Conservation (phyloP, 1,139 yeast genomes). For the Saccharomyces hybrid region DNA sequence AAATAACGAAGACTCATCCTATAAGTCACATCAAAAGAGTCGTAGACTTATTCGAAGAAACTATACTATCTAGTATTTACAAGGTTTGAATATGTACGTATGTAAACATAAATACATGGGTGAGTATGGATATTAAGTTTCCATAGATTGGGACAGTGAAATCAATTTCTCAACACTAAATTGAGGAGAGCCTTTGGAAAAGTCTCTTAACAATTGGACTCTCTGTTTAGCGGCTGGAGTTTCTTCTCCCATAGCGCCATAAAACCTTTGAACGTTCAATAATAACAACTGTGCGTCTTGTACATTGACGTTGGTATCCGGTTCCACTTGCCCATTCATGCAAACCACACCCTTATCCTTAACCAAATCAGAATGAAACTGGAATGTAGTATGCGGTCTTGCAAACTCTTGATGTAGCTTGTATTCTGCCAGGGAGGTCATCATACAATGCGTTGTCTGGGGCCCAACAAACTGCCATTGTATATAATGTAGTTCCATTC, state of each 20-base stretch:
- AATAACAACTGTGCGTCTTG: slow-evolving; percentile 70
- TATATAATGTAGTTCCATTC: slow-evolving; percentile 74
- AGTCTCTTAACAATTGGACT: slow-evolving; percentile 50
- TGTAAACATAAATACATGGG: not conserved
- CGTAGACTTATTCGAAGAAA: not conserved
- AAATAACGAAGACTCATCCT: not conserved
- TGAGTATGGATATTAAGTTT: slow-evolving; percentile 30
- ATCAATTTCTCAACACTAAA: slow-evolving; percentile 64
- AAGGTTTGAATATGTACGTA: not conserved
- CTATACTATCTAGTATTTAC: not conserved
- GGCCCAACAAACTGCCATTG: slow-evolving; percentile 94
- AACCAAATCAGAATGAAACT: slow-evolving; percentile 75
- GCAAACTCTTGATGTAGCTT: slow-evolving; percentile 88
- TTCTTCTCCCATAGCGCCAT: slow-evolving; percentile 54
- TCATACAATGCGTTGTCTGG: slow-evolving; percentile 76
- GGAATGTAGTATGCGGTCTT: slow-evolving; percentile 86
- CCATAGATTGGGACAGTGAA: slow-evolving; percentile 65
- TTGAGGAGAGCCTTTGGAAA: slow-evolving; percentile 56
- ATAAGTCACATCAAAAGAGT: not conserved
- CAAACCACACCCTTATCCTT: slow-evolving; percentile 58
- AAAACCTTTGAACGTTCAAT: slow-evolving; percentile 79
- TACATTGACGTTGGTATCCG: slow-evolving; percentile 53
- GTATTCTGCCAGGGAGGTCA: slow-evolving; percentile 88
- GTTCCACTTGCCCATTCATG: slow-evolving; percentile 82
- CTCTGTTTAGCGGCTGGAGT: slow-evolving; percentile 41